Evolutionary conservation across 306 rosid genomes (phyloP).

Genomic region (Ammopiptanthus mongolicus): DNA sequence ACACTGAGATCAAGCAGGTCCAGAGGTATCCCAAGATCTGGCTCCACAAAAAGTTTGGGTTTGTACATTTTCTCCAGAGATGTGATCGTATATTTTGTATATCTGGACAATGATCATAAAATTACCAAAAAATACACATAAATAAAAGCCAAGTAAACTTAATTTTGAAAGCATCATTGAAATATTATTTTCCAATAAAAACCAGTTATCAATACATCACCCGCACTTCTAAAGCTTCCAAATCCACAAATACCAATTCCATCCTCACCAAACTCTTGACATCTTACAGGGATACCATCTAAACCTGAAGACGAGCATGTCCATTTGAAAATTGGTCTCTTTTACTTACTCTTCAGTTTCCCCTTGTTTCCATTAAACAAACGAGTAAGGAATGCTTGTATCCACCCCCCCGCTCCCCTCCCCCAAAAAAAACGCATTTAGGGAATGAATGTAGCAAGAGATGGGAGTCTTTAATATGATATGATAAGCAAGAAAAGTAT

Average conservation of each 20-base stretch:
- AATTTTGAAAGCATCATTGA: slow-evolving; percentile 5
- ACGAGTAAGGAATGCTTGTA: not conserved
- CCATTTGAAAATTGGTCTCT: not conserved
- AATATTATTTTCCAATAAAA: not conserved
- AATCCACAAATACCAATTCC: slow-evolving; percentile 6
- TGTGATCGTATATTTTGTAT: slow-evolving; percentile 79
- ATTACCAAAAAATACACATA: slow-evolving; percentile 7
- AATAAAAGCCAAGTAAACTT: not conserved
- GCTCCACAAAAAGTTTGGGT: slow-evolving; percentile 94
- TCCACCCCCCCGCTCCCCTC: not conserved
- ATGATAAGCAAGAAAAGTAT: not conserved
- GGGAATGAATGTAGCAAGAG: not conserved
- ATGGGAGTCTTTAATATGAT: not conserved
- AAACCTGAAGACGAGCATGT: not conserved
- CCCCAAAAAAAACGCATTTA: not conserved
- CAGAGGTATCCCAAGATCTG: slow-evolving; percentile 98
- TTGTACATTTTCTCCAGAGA: slow-evolving; percentile 93
- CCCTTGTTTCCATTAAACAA: not conserved
- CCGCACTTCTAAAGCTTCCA: not conserved
- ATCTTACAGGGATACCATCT: not conserved
- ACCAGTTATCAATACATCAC: not conserved
- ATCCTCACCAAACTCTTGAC: not conserved
- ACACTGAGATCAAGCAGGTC: slow-evolving; percentile 98
- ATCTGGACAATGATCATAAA: slow-evolving; percentile 53
- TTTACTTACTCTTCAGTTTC: not conserved